Evolutionary conservation across 2,329 filamentous ascomycete genomes (phyloP).

Genomic region (Botrytis elliptica): DNA sequence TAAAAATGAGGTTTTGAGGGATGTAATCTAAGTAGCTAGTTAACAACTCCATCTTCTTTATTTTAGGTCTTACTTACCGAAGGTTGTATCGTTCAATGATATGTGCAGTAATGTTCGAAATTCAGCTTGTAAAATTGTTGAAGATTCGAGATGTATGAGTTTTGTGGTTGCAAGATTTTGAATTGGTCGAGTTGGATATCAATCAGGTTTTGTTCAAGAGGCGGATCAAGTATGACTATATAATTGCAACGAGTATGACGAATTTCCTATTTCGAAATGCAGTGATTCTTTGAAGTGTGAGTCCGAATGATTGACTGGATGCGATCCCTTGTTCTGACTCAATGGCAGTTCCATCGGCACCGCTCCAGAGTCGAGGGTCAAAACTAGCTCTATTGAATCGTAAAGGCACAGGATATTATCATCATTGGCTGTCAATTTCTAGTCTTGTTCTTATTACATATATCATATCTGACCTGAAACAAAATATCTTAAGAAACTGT

Average conservation of each 20-base stretch:
- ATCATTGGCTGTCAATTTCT: rapidly evolving
- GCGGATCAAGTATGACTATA: background rate
- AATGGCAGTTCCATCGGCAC: background rate
- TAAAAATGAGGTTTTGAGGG: too few species aligned
- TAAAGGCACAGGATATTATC: background rate
- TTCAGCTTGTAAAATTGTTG: background rate
- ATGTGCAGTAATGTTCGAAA: background rate
- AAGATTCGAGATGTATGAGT: background rate
- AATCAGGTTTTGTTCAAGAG: background rate
- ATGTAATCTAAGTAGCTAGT: background rate
- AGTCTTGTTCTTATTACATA: background rate
- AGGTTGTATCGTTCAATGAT: background rate
- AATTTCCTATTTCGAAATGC: too few species aligned
- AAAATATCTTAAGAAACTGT: background rate
- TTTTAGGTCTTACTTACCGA: background rate
- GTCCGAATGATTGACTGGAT: background rate
- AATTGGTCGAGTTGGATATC: background rate
- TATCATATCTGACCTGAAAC: background rate
- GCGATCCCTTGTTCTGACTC: background rate
- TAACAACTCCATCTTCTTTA: background rate
- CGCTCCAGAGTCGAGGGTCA: background rate
- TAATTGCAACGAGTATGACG: background rate
- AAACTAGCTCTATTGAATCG: background rate
- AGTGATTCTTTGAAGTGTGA: background rate
- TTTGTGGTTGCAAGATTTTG: background rate